A percentile compares a stretch with the other conserved stretches of the same genome.
These are phyloP conservation scores for Wickerhamomyces hampshirensis DNA, from an alignment of 805 yeast genomes.

Conservation along the genomic window DNA sequence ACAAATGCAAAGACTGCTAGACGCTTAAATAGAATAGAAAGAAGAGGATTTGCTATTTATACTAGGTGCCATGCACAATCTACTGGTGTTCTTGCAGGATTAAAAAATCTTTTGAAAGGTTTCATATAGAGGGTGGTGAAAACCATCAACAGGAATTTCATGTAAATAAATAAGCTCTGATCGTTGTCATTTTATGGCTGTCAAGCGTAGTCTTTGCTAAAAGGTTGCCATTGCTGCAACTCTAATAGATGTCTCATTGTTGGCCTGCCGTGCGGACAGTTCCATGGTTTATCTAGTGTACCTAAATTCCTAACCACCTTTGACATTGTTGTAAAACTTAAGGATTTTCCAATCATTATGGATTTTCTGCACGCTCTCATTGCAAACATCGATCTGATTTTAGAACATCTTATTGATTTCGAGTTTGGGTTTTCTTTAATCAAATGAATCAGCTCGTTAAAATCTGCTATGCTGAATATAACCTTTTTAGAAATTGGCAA, in stretches of 20 bases:
- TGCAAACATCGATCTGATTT: conserved; percentile 80
- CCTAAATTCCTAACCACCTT: conserved; percentile 65
- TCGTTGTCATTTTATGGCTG: too few species aligned
- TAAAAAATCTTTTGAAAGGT: conserved; percentile 21
- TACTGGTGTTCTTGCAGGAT: conserved; percentile 19
- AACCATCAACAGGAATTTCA: conserved; percentile 1
- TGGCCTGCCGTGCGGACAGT: conserved; percentile 94
- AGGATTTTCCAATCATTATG: conserved; percentile 85
- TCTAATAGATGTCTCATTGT: conserved; percentile 89
- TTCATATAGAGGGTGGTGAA: too few species aligned
- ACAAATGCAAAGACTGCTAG: conserved; percentile 89
- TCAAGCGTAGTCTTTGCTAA: conserved; percentile 37
- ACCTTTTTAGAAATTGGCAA: conserved; percentile 72
- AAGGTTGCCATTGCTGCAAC: conserved; percentile 40
- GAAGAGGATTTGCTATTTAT: conserved; percentile 38
- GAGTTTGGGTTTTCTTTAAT: conserved; percentile 47
- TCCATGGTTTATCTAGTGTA: conserved; percentile 86
- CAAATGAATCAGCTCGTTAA: conserved; percentile 70
- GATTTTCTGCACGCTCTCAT: conserved; percentile 93
- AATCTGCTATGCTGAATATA: conserved; percentile 58
- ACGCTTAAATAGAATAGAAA: conserved; percentile 72
- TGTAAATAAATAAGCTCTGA: too few species aligned
- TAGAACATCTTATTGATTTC: conserved; percentile 56
- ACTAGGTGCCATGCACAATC: conserved; percentile 1
- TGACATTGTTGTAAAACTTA: conserved; percentile 57